phyloP scores from a whole-genome alignment of 352 stramenopile genomes.

The Globisporangium rhizosaccharum region DNA sequence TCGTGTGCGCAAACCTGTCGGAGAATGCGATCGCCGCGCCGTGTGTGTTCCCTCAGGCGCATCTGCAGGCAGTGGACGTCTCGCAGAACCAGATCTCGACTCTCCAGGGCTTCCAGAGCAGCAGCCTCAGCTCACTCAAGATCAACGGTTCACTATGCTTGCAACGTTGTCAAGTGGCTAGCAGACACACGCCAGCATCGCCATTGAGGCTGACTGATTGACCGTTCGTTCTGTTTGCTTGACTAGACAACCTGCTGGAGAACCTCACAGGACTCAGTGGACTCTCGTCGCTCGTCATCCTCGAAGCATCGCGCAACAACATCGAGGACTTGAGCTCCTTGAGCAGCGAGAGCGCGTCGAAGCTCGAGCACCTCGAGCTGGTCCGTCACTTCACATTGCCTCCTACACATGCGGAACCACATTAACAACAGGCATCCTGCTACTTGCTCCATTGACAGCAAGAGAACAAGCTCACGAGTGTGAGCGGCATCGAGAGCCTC shows the following conservation, averaged over 20 bases:
- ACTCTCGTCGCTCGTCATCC: conserved; percentile 37
- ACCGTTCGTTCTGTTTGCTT: neutral
- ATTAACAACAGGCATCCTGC: neutral
- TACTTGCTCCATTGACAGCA: conserved; percentile 23
- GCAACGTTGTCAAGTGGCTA: neutral
- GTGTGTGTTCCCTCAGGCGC: conserved; percentile 36
- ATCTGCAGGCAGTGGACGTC: conserved; percentile 62
- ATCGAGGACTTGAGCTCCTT: conserved; percentile 43
- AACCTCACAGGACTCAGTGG: conserved; percentile 39
- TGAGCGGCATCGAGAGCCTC: conserved; percentile 52
- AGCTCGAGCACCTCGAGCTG: conserved; percentile 48
- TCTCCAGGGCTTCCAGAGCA: conserved; percentile 45
- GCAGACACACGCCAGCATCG: neutral
- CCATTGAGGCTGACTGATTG: too few relatives aligned
- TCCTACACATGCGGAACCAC: neutral
- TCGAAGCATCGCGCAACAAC: conserved; percentile 52
- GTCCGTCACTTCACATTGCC: conserved; percentile 18
- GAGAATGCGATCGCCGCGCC: conserved; percentile 44
- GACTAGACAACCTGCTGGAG: conserved; percentile 46
- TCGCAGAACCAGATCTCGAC: conserved; percentile 64
- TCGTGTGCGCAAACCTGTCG: conserved; percentile 49
- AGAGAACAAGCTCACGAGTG: conserved; percentile 58
- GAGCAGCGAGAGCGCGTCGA: conserved; percentile 24
- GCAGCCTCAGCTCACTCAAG: conserved; percentile 47
- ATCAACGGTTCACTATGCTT: conserved; percentile 35